Base-by-base conservation (phyloP, 805 yeast species). In the Diddensiella caesifluorescens region DNA sequence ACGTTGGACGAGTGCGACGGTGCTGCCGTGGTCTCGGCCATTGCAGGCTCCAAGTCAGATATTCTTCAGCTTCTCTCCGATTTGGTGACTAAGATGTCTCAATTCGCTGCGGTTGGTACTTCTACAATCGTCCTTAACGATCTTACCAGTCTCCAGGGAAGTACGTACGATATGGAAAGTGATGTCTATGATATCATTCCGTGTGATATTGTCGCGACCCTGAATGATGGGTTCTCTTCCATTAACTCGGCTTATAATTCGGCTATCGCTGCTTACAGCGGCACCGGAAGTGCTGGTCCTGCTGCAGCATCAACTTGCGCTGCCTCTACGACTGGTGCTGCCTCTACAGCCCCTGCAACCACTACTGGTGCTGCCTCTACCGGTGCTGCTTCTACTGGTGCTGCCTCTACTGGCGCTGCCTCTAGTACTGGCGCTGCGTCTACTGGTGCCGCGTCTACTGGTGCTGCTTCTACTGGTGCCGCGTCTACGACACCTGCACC, bases 31-130 rank as follows among this genome's bases (percentile, higher is more conserved):
- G 37, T 42, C 27, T n/a, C 37, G 7, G 42, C 42, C 15, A 26
- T 47, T 26, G 46, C 41, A 15, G 39, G 31, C 38, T 37, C 40
- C 26, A 39, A 42, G 13, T 32, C 33, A 21, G 32, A 42, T 23
- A 34, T 53, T 21, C 32, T 27, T 37, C 4, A 33, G 20, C 36
- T 55, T 25, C 41, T 56, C 32, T 22, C 19, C 28, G 51, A 48
- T 25, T 50, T 58, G 25, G 45, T 37, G 20, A 22, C 23, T 36
- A 56, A 56, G 56, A 54, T 55, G 20, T 22, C 38, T 34, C 61
- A 48, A 47, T 51, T 59, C 38, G 28, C 22, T 35, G 28, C 47
- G 22, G 57, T 46, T 18, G 55, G 55, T 12, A 53, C 54, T 30
- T 34, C 28, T 29, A 2, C 39, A 7, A 44, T 47, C 38, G 50